These are phyloP conservation scores for Sextonia rubra DNA, from an alignment of 164 flowering plant species.

Conservation along the genomic window DNA sequence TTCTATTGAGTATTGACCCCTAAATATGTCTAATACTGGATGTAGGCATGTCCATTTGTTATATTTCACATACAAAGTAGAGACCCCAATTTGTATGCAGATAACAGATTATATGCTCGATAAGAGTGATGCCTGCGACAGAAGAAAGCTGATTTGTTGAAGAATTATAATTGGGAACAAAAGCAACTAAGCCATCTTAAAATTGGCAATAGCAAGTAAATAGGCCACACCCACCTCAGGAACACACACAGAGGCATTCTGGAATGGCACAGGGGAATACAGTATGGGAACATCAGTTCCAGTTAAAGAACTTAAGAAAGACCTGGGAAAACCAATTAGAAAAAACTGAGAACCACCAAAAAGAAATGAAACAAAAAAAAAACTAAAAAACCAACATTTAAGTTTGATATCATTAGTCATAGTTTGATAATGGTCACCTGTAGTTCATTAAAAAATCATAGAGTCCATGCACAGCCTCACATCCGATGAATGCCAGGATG, in stretches of 20 bases:
- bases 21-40: too few species aligned
- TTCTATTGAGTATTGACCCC: too few species aligned
- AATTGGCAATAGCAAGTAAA: too few species aligned
- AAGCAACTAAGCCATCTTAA: too few species aligned
- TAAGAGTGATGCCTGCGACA: too few species aligned
- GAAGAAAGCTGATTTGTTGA: too few species aligned
- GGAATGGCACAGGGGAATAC: conserved; percentile 77
- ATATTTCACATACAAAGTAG: too few species aligned
- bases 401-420: not conserved
- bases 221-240: conserved; percentile 63
- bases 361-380: not conserved
- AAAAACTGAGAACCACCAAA: conserved; percentile 13
- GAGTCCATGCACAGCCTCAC: conserved; percentile 63
- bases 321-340: conserved; percentile 40
- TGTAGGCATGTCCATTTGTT: too few species aligned
- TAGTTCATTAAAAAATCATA: conserved; percentile 86
- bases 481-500: conserved; percentile 62
- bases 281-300: conserved; percentile 75
- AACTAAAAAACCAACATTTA: not conserved
- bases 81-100: too few species aligned
- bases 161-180: too few species aligned
- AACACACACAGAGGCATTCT: conserved; percentile 70
- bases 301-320: conserved; percentile 50
- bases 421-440: conserved; percentile 42
- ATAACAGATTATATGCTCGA: too few species aligned